Conservation (phyloP, 345 rosid genomes). For the Chamaenerion angustifolium region DNA sequence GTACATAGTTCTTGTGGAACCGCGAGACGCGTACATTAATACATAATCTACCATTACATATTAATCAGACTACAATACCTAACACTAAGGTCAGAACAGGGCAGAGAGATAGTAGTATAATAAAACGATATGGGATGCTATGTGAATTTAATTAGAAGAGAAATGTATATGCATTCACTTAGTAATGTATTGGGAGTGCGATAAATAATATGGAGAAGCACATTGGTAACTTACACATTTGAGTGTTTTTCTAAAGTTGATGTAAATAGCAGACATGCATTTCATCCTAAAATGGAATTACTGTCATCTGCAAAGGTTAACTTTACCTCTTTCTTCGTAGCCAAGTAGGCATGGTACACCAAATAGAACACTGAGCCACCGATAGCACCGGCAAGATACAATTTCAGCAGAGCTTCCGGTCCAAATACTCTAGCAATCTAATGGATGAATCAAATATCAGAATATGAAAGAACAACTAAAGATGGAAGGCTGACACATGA, state of each 20-base stretch:
- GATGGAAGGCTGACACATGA: neutral
- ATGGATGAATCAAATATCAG: neutral
- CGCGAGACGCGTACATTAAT: too few species aligned
- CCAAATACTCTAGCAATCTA: slow-evolving; percentile 66
- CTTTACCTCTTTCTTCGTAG: slow-evolving; percentile 42
- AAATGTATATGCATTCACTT: neutral
- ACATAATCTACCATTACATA: too few species aligned
- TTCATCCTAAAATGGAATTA: too few species aligned
- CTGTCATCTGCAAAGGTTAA: neutral
- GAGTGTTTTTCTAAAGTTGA: too few species aligned
- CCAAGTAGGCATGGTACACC: slow-evolving; percentile 47
- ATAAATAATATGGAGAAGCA: too few species aligned
- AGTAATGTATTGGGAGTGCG: too few species aligned
- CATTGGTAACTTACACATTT: too few species aligned
- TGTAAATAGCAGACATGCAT: too few species aligned
- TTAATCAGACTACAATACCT: too few species aligned
- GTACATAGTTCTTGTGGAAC: too few species aligned
- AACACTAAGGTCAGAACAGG: slow-evolving; percentile 1
- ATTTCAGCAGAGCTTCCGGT: slow-evolving; percentile 48
- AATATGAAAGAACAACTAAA: neutral
- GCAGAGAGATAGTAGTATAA: neutral
- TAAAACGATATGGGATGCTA: neutral
- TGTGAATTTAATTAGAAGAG: neutral
- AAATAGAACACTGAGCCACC: slow-evolving; percentile 72
- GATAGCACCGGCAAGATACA: slow-evolving; percentile 67